Conservation (phyloP, 768 basidiomycete genomes). For the Tricholoma matsutake region DNA sequence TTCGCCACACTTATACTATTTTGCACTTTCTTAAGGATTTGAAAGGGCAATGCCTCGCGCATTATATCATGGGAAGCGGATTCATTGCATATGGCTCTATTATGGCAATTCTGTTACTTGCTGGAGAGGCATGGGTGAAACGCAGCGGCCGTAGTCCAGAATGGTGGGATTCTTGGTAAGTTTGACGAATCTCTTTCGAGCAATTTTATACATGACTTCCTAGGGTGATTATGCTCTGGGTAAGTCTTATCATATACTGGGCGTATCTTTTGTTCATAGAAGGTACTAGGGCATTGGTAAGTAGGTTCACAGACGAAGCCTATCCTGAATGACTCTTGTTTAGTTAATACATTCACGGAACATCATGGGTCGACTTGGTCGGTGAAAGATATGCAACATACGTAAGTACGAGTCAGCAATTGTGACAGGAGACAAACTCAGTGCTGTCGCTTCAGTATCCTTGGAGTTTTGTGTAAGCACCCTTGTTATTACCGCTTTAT, state of each 20-base stretch:
- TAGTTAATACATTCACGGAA: slow-evolving; percentile 91
- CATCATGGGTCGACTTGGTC: slow-evolving; percentile 82
- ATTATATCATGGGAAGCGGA: slow-evolving; percentile 87
- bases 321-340: slow-evolving; percentile 4
- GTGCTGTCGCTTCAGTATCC: slow-evolving; percentile 41
- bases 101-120: slow-evolving; percentile 73
- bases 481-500: neutral
- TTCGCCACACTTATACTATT: neutral
- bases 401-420: slow-evolving; percentile 45
- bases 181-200: slow-evolving; percentile 2
- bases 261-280: neutral
- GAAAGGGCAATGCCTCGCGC: slow-evolving; percentile 78
- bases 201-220: neutral
- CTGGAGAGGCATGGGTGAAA: slow-evolving; percentile 76
- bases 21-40: slow-evolving; percentile 1
- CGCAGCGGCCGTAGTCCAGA: slow-evolving; percentile 74
- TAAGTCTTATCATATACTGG: slow-evolving; percentile 19
- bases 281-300: slow-evolving; percentile 52
- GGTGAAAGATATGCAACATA: slow-evolving; percentile 94
- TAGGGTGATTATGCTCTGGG: slow-evolving; percentile 53
- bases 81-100: slow-evolving; percentile 87
- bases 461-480: slow-evolving; percentile 67
- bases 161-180: slow-evolving; percentile 81
- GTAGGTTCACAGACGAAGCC: slow-evolving; percentile 15
- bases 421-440: neutral